Base-by-base conservation (phyloP, 345 rosid species). In the Zanthoxylum bungeanum region DNA sequence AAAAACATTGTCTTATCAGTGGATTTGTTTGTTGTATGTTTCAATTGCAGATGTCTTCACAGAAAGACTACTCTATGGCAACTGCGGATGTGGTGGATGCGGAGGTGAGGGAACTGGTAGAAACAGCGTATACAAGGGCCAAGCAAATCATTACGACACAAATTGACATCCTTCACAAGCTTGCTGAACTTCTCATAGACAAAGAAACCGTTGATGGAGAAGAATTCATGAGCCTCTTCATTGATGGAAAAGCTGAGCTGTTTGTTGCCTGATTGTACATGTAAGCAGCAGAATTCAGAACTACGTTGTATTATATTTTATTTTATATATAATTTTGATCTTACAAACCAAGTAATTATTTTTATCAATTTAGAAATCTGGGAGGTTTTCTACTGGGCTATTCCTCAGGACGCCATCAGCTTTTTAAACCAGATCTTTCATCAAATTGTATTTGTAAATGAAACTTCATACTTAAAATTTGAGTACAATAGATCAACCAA, bases 121-220 rank as follows among this genome's bases (percentile, higher is more conserved):
- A 91, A 79, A 86, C 51, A 30, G 98, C 97, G 1, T 93, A 93
- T 49, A 2, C 75, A n/a, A n/a, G n/a, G n/a, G n/a, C n/a, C n/a
- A 91, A 59, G 58, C 66, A 88, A 81, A 89, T 93, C 75, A n/a
- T n/a, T n/a, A n/a, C n/a, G n/a, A n/a, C n/a, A n/a, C n/a, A n/a
- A n/a, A 75, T 86, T 34, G 91, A 88, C 83, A 91, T 93, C 66
- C 81, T 93, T 9, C 97, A 93, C 80, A 85, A 89, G 82, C 93
- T 92, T 30, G 99, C n/a, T n/a, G n/a, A n/a, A n/a, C n/a, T n/a
- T n/a, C n/a, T n/a, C n/a, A n/a, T n/a, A n/a, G n/a, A n/a, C n/a
- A n/a, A n/a, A n/a, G n/a, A 92, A 85, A 89, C n/a, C n/a, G n/a
- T n/a, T n/a, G 98, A 95, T 37, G 98, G 99, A 14, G 99, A 95